These are phyloP conservation scores for Heteromeles arbutifolia DNA, from an alignment of 306 rosid species.

Conservation along the genomic window DNA sequence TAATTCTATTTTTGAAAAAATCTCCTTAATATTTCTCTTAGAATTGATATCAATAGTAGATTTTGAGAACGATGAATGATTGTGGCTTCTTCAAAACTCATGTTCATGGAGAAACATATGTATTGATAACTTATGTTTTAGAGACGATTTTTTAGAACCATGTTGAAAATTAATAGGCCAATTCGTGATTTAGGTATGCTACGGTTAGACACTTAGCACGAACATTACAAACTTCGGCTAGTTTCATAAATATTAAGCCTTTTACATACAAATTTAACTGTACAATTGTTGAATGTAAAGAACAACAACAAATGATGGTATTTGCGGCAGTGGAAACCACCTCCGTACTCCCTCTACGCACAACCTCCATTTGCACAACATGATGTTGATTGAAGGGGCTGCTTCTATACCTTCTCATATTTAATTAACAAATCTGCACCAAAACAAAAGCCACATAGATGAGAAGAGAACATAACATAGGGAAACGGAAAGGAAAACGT, in stretches of 20 bases:
- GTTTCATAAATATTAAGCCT: background rate
- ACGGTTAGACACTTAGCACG: too few species aligned
- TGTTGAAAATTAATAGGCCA: too few species aligned
- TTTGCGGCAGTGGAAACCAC: background rate
- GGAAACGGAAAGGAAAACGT: background rate
- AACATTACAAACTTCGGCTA: background rate
- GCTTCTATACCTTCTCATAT: background rate
- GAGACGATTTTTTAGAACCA: too few species aligned
- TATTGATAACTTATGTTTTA: too few species aligned
- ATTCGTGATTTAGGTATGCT: too few species aligned
- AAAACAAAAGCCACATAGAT: background rate
- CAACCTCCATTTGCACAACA: constrained; percentile 8
- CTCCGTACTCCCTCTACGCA: background rate
- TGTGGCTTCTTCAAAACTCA: too few species aligned
- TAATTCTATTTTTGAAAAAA: fast-evolving
- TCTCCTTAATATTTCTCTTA: too few species aligned
- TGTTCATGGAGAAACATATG: too few species aligned
- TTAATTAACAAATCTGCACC: constrained; percentile 5
- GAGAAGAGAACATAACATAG: background rate
- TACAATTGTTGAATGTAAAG: constrained; percentile 16
- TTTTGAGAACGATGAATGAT: too few species aligned
- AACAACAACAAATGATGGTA: background rate
- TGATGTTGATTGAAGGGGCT: constrained; percentile 1
- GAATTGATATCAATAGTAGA: too few species aligned
- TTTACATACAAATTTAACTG: constrained; percentile 7